Evolutionary conservation across 163 green algal species (phyloP).

Genomic region (Scenedesmus sp.): DNA sequence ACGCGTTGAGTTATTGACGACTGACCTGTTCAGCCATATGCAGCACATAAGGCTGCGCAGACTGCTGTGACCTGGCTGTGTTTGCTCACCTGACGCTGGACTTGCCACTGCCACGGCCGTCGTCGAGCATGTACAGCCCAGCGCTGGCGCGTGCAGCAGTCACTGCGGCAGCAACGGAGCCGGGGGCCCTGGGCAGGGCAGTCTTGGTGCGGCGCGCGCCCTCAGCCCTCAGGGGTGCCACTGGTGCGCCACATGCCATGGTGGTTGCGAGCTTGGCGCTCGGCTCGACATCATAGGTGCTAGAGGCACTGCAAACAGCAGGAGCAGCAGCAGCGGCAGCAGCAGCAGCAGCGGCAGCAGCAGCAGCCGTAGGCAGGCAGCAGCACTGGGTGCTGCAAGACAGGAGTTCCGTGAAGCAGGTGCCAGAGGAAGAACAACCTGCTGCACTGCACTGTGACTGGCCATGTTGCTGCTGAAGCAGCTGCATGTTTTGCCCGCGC

Average conservation of each 20-base stretch:
- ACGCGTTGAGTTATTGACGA: no score
- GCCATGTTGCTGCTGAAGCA: neutral
- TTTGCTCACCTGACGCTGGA: neutral
- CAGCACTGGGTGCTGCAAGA: neutral
- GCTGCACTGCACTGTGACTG: neutral
- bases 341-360: neutral
- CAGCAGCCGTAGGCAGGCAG: neutral
- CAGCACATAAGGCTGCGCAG: neutral
- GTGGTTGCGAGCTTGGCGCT: neutral
- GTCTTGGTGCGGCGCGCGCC: neutral
- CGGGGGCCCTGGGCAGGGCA: neutral
- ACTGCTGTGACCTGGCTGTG: neutral
- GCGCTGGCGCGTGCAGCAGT: no score
- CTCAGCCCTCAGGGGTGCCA: neutral
- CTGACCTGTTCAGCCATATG: neutral
- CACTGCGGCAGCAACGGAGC: neutral
- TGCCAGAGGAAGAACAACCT: no score
- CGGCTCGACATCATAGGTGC: neutral
- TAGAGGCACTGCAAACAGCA: neutral
- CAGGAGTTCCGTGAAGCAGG: neutral
- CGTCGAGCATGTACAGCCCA: no score
- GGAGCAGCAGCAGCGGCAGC: neutral
- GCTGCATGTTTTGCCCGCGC: neutral
- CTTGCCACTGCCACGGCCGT: neutral
- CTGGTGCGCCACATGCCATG: neutral